Evolutionary conservation across 177 flowering plant species (phyloP).

Genomic region (Vitis hybrid): DNA sequence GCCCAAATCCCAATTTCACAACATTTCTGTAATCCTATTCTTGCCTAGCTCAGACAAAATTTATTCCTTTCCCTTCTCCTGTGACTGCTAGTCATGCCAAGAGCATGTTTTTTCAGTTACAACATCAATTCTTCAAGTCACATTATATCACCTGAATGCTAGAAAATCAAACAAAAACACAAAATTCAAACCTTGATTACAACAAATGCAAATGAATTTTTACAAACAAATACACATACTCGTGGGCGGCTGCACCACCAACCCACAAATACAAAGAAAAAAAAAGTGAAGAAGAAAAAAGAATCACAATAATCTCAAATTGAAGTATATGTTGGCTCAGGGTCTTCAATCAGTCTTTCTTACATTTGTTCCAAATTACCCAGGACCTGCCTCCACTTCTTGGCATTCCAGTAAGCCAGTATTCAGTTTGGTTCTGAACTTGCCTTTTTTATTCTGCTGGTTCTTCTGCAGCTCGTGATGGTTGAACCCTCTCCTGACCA

Average conservation of each 20-base stretch:
- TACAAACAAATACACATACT: slow-evolving; percentile 39
- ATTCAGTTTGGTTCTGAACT: neutral
- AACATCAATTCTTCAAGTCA: too few relatives aligned
- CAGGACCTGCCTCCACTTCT: slow-evolving; percentile 6
- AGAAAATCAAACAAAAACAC: neutral
- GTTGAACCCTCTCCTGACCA: slow-evolving; percentile 23
- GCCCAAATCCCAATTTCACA: too few relatives aligned
- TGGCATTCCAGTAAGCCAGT: slow-evolving; percentile 3
- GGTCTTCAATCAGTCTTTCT: slow-evolving; percentile 25
- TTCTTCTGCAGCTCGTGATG: slow-evolving; percentile 25
- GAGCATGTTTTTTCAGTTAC: too few relatives aligned
- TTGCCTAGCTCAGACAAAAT: too few relatives aligned
- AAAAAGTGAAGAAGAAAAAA: slow-evolving; percentile 15
- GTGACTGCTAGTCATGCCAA: too few relatives aligned
- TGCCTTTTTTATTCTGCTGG: slow-evolving; percentile 9
- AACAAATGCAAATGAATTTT: slow-evolving; percentile 22
- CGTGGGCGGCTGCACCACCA: slow-evolving; percentile 21
- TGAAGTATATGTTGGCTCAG: slow-evolving; percentile 22
- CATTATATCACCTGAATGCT: neutral
- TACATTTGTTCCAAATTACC: slow-evolving; percentile 6
- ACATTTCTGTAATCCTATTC: too few relatives aligned
- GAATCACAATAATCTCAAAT: slow-evolving; percentile 27
- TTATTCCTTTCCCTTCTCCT: too few relatives aligned
- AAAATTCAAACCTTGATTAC: slow-evolving; percentile 22
- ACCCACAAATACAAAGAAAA: slow-evolving; percentile 17